Base-by-base conservation (phyloP, 2,329 filamentous ascomycete species). In the Alternaria infectoria region DNA sequence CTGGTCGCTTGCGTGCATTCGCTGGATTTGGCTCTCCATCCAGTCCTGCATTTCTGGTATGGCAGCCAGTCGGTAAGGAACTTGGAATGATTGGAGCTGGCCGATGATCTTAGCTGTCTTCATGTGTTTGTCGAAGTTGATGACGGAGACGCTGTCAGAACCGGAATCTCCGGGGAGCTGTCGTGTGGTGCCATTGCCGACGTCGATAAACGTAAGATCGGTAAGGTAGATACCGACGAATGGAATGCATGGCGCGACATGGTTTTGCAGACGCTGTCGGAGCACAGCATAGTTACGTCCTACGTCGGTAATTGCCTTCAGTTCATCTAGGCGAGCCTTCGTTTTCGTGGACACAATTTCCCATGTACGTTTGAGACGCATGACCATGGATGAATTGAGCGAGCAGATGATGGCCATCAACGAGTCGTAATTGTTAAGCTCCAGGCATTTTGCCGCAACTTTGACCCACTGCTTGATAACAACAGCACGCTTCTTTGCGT, bases 391-490 rank as follows among this genome's bases (percentile, higher is more conserved):
- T 61, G 92, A 94, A 80, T 97, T 97, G 52, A 99, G 82, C 10
- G 92, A 94, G 83, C 94, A 97, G 74, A 97, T 93, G 71, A 99
- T 97, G 8, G 96, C 93, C 93, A 98, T 97, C 11, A 99, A 83
- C 0, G 93, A 93, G 76, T 99, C 95, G 73, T 97, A 99, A 82
- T 99, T 99, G 82, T 96, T 91, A 25, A 98, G 86, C 74, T 96
- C 92, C 6, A 96, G 84, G 69, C 93, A 97, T 73, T 92, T 92
- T 71, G 91, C 87, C 1, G 93, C 93, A 70, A 98, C 90, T 84
- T 98, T 99, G 78, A 97, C 92, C 96, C 96, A 99, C 72, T 98
- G 94, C 83, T 99, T 98, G 82, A 99, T 96, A 56, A 93, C 88
- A 2, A 87, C 83, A 1, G 96, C 95, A 25, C 96, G 89, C 83